Evolutionary conservation across 2,329 filamentous ascomycete species (phyloP), one percentile per base, ranked within the genome.

Genomic region (Fusarium continuum): DNA sequence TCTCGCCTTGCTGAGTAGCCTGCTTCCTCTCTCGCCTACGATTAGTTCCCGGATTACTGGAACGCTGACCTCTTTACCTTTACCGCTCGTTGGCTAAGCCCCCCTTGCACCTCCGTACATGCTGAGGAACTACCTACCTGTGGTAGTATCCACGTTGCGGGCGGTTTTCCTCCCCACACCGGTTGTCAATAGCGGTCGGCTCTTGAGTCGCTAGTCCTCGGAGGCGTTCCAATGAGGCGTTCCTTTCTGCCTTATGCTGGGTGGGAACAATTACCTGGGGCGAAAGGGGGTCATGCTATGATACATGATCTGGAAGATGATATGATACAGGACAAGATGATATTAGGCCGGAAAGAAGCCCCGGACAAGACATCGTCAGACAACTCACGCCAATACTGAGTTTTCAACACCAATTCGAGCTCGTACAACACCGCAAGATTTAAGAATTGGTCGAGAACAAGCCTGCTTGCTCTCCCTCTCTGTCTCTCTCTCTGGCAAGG

Each of bases 1-100:
- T 64, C 67, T 68, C 64, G 59, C 62, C 67, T 70, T 65, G 50
- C 55, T 62, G 22, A 32, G 38, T 62, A 23, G 47, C 51, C 34
- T 54, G 55, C 41, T 20, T 23, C 38, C 36, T 57, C 57, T 41
- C 65, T 68, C 65, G 65, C 59, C 67, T 70, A 61, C 67, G 45
- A 68, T 68, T 70, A 70, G 67, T 62, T 69, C 64, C 67, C 67
- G 67, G 54, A 64, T 61, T 61, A 51, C 64, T 68, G 67, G 67
- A 65, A 65, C 61, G 31, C 52, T 46, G 60, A 54, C 45, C 56
- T n/a, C n/a, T 58, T 65, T 52, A 22, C n/a, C 29, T 34, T 49
- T 14, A 46, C 58, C 58, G 58, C 48, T 44, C 50, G 61, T 38
- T 55, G 49, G 50, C 61, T 46, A 22, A 43, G 44, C 26, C 55